These are phyloP conservation scores for Chlorella sp. DNA, from an alignment of 139 green algal genomes.

Conservation along the genomic window DNA sequence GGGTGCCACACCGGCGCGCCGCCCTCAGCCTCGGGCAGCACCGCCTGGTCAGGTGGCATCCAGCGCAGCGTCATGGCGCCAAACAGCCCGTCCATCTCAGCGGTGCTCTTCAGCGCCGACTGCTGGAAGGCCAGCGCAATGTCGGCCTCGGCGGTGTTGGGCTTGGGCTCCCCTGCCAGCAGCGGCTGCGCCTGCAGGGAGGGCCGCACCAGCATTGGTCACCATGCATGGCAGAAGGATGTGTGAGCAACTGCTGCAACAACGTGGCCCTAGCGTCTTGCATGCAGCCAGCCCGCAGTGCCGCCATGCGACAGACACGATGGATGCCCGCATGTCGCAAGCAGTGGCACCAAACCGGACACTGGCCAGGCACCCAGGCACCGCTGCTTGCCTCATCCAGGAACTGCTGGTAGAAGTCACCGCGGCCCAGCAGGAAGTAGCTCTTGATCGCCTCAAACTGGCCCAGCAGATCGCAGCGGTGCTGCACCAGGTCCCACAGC, in stretches of 20 bases:
- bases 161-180: slow-evolving; percentile 64
- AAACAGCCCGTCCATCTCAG: slow-evolving; percentile 64
- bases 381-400: slow-evolving; percentile 60
- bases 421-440: slow-evolving; percentile 84
- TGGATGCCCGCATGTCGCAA: background rate
- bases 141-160: slow-evolving; percentile 68
- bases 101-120: slow-evolving; percentile 59
- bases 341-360: background rate
- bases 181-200: slow-evolving; percentile 44
- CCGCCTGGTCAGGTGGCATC: slow-evolving; percentile 19
- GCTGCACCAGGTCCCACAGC: slow-evolving; percentile 83
- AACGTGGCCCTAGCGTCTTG: background rate
- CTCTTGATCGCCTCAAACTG: slow-evolving; percentile 80
- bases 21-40: background rate
- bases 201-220: background rate
- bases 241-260: background rate
- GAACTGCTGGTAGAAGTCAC: slow-evolving; percentile 87
- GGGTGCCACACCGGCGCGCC: slow-evolving; percentile 35
- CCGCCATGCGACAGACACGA: background rate
- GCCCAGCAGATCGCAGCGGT: slow-evolving; percentile 67
- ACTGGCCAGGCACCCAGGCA: background rate
- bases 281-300: background rate
- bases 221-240: background rate
- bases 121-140: slow-evolving; percentile 65
- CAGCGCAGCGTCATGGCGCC: slow-evolving; percentile 42